A percentile compares a stretch with the other conserved stretches of the same genome.
Conservation (phyloP, 208 protist species). For the Tritrichomonas foetus region DNA sequence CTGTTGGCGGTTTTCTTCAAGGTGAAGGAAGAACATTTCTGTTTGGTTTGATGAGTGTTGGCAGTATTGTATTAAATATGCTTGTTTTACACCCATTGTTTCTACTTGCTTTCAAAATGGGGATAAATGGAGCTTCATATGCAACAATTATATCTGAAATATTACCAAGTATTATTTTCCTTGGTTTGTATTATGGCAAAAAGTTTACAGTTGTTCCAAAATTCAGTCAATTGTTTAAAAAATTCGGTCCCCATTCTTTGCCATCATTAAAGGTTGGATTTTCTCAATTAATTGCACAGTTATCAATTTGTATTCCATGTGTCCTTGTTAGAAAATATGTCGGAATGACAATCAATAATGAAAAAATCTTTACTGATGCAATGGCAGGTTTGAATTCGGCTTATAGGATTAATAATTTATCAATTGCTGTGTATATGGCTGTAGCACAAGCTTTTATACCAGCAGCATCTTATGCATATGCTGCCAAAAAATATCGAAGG, state of each 20-base stretch:
- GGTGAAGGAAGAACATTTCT: background rate
- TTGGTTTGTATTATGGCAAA: background rate
- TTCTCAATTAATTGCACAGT: background rate
- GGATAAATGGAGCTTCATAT: background rate
- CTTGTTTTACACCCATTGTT: background rate
- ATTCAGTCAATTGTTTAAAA: background rate
- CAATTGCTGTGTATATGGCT: background rate
- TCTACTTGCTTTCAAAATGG: background rate
- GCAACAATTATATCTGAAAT: background rate
- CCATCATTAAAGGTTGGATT: background rate
- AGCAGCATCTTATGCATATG: background rate
- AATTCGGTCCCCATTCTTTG: background rate
- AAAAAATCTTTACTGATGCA: background rate
- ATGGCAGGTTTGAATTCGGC: background rate
- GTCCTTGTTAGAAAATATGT: background rate
- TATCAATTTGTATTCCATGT: background rate
- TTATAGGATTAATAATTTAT: background rate
- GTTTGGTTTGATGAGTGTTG: background rate
- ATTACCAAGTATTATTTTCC: background rate
- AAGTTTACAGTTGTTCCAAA: background rate
- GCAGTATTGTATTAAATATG: background rate
- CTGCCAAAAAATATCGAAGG: background rate
- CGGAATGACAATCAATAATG: background rate
- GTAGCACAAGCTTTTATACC: background rate
- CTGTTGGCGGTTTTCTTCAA: background rate